Evolutionary conservation across 78 protist species (phyloP), one percentile per base, ranked within the genome.

Genomic region (Planoprotostelium fungivorum): DNA sequence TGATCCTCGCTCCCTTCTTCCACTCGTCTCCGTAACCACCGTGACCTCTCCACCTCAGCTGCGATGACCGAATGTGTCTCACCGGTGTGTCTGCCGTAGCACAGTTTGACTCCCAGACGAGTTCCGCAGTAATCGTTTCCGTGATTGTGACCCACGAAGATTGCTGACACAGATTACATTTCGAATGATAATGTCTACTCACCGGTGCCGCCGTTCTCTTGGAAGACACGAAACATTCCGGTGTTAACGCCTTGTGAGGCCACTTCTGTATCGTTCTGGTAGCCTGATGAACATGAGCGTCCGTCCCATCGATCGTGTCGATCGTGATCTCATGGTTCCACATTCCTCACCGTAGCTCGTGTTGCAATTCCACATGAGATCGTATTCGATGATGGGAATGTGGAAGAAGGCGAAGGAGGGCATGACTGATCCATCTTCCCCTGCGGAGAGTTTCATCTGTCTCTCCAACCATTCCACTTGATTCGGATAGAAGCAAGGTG

Each of bases 21-120:
- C 5, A 51, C 16, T 16, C 16, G 73, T 51, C 16, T 39, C 35
- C 86, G 28, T 35, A 28, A 92, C 25, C 1, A 92, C 37, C 29
- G 91, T 34, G 31, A 90, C 94, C 9, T 90, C 94, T 37, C 94
- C 28, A n/a, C 88, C 91, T 90, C 94, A 92, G 29, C 84, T 92
- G 34, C 94, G 89, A 63, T 92, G 88, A 0, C 94, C 94, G n/a
- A n/a, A n/a, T n/a, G n/a, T 36, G 91, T 90, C 83, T 92, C 86
- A 1, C 94, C 94, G 39, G 83, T 88, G 29, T 92, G 94, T 31
- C 91, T 1, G 39, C 94, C 94, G 88, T 29, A 92, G 51, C 94
- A 92, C 35, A 92, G 1, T 9, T 83, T 36, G 37, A 92, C 51
- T 0, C 37, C 29, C 23, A 84, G 86, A 29, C 38, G 34, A 0